A percentile compares a stretch with the other conserved stretches of the same genome.
Evolutionary conservation across 257 asterid species (phyloP).

Genomic region (Schizonepeta tenuifolia): DNA sequence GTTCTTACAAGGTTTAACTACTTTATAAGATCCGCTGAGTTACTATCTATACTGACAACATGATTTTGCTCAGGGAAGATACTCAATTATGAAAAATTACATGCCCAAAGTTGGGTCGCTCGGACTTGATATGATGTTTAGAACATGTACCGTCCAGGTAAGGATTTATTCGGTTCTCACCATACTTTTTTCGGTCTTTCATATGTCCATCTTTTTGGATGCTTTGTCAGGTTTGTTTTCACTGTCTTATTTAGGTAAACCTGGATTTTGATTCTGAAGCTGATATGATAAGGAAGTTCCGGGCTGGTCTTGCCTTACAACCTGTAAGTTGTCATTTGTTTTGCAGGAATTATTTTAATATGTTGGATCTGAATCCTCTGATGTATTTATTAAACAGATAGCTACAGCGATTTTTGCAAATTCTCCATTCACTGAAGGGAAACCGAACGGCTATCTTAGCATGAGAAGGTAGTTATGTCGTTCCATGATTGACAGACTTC

Average conservation of each 20-base stretch:
- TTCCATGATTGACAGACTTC: slow-evolving; percentile 24
- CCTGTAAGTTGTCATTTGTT: slow-evolving; percentile 66
- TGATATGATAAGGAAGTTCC: slow-evolving; percentile 93
- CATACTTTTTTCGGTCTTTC: background rate
- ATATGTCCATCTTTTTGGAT: slow-evolving; percentile 7
- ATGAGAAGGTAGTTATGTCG: slow-evolving; percentile 75
- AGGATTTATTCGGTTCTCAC: slow-evolving; percentile 1
- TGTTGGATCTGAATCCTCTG: slow-evolving; percentile 30
- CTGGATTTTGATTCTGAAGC: slow-evolving; percentile 94
- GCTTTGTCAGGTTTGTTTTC: slow-evolving; percentile 18
- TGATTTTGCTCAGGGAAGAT: slow-evolving; percentile 80
- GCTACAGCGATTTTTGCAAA: slow-evolving; percentile 97
- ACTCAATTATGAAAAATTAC: slow-evolving; percentile 85
- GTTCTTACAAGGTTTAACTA: background rate
- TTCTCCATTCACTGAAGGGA: slow-evolving; percentile 98
- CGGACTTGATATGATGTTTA: slow-evolving; percentile 96
- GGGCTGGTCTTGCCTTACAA: slow-evolving; percentile 95
- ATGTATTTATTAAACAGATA: slow-evolving; percentile 64
- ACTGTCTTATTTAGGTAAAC: slow-evolving; percentile 70
- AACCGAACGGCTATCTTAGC: slow-evolving; percentile 93
- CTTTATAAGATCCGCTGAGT: slow-evolving; percentile 29
- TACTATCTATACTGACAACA: slow-evolving; percentile 42
- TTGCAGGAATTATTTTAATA: slow-evolving; percentile 16
- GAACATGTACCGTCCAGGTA: slow-evolving; percentile 98
- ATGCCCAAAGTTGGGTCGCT: slow-evolving; percentile 99